Evolutionary conservation across 345 rosid genomes (phyloP), one percentile per base, ranked within the genome.

Genomic region (Lenwebbia sp.): DNA sequence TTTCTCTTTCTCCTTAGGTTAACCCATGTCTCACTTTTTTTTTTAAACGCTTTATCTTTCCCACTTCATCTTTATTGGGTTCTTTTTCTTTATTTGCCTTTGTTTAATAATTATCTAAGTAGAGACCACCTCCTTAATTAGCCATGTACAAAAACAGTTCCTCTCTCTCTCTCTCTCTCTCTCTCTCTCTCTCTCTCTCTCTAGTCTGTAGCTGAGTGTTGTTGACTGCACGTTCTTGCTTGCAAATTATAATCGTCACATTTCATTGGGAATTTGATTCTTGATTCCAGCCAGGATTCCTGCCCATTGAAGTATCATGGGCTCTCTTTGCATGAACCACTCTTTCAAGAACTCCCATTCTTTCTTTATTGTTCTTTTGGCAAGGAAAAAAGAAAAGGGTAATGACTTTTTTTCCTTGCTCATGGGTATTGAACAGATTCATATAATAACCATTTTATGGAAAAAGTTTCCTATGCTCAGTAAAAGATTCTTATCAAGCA

Each of bases 91-190:
- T 86, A 82, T 88, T 82, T 85, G 82, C 82, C 81, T 86, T 82
- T 89, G 88, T 89, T 92, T 85, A 86, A 70, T 86, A 85, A 15
- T 83, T 83, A 53, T 50, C 90, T 70, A 19, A 70, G 81, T 70
- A 37, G 93, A 88, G 91, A 70, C 85, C 89, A 86, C 88, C 70
- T 86, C 88, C 58, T 86, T 90, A 85, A 88, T 88, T 92, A 90
- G 93, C 89, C 89, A 85, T 93, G 99, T 92, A 93, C 93, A 96
- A 91, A 92, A 87, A 90, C 92, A 86, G 91, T 88, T 90, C 92
- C 86, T 87, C 90, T 90, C 90, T 91, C 90, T 85, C 13, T 52
- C 40, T 44, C 2, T 28, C 74, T 62, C 40, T 28, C 33, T 6
- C 40, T 62, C 74, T 60, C 30, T 57, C 33, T 57, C 22, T 62